These are phyloP conservation scores for Cordyceps pruinosa DNA, from an alignment of 2,329 filamentous ascomycete species.

Conservation along the genomic window DNA sequence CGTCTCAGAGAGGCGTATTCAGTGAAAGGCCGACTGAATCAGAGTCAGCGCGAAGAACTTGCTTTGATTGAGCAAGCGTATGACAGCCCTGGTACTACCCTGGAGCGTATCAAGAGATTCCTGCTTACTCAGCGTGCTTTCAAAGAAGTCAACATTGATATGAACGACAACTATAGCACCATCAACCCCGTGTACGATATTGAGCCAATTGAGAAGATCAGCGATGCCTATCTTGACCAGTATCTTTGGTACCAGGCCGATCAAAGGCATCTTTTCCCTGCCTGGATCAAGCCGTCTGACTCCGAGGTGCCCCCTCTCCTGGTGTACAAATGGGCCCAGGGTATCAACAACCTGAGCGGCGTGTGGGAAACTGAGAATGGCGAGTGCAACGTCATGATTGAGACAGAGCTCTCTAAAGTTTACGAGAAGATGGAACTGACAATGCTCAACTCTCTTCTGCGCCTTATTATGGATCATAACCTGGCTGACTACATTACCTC, in stretches of 20 bases:
- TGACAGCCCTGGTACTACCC: conserved; percentile 90
- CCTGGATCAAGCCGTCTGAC: conserved; percentile 98
- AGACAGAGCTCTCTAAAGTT: conserved; percentile 97
- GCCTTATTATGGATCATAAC: conserved; percentile 99
- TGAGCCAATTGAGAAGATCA: conserved; percentile 98
- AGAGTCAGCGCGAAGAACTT: conserved; percentile 94
- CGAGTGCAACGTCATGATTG: conserved; percentile 97
- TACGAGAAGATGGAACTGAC: conserved; percentile 99
- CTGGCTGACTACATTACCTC: conserved; percentile 97
- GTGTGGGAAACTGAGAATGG: conserved; percentile 93
- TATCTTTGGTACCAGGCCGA: conserved; percentile 99
- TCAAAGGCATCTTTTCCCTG: conserved; percentile 91
- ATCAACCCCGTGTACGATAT: conserved; percentile 99
- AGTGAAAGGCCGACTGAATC: conserved; percentile 92
- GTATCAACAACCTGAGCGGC: conserved; percentile 94
- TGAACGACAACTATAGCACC: conserved; percentile 99
- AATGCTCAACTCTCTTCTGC: conserved; percentile 82
- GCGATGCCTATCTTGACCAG: conserved; percentile 95
- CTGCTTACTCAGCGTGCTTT: conserved; percentile 94
- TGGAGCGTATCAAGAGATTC: conserved; percentile 96
- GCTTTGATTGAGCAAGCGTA: conserved; percentile 97
- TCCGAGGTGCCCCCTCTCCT: conserved; percentile 92
- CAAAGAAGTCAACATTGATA: conserved; percentile 98
- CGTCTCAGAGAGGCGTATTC: conserved; percentile 92
- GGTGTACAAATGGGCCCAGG: conserved; percentile 98